A percentile compares a stretch with the other conserved stretches of the same genome.
Conservation (phyloP, 2,329 filamentous ascomycete species). For the Cercospora canescens region DNA sequence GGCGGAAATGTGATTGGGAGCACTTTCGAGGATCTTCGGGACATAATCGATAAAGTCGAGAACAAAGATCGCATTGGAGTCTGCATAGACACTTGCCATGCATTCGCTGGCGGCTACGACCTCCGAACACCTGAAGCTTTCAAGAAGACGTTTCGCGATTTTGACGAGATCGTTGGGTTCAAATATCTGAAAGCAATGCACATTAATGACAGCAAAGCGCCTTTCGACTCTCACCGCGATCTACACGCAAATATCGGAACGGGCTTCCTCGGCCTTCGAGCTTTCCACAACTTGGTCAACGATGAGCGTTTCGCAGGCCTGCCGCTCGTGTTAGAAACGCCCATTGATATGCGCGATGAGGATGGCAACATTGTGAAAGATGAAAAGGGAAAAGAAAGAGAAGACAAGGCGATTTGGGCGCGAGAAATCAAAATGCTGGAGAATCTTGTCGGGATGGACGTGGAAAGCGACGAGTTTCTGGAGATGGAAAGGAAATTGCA, state of each 20-base stretch:
- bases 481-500: slow-evolving; percentile 65
- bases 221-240: slow-evolving; percentile 77
- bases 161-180: slow-evolving; percentile 75
- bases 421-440: slow-evolving; percentile 94
- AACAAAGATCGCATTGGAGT: slow-evolving; percentile 86
- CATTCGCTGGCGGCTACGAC: slow-evolving; percentile 93
- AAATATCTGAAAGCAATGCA: slow-evolving; percentile 83
- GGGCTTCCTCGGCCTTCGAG: slow-evolving; percentile 84
- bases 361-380: slow-evolving; percentile 57
- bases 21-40: slow-evolving; percentile 80
- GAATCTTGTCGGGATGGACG: slow-evolving; percentile 79
- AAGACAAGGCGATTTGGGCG: slow-evolving; percentile 86
- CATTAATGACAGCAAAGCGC: slow-evolving; percentile 93
- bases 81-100: slow-evolving; percentile 95
- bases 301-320: slow-evolving; percentile 71
- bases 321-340: slow-evolving; percentile 96
- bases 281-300: slow-evolving; percentile 92
- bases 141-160: slow-evolving; percentile 68
- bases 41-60: slow-evolving; percentile 77
- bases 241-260: slow-evolving; percentile 96
- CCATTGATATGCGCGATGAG: slow-evolving; percentile 70
- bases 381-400: slow-evolving; percentile 53
- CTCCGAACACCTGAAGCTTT: slow-evolving; percentile 75
- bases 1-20: slow-evolving; percentile 84
- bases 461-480: slow-evolving; percentile 71